phyloP scores from a whole-genome alignment of 176 grass and related monocot genomes.

The Saccharum officinarum region DNA sequence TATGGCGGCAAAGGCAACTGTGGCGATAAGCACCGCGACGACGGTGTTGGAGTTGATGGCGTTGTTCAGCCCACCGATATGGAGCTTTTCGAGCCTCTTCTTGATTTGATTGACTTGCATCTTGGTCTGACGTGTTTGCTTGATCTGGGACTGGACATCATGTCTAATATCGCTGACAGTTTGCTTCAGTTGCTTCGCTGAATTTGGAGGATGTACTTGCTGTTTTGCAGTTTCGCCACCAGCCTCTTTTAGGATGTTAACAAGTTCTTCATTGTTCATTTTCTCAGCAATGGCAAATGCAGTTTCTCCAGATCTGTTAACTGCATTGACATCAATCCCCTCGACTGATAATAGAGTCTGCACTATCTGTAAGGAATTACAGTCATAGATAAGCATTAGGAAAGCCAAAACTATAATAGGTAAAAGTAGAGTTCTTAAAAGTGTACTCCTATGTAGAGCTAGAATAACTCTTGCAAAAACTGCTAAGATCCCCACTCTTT shows the following conservation, averaged over 20 bases:
- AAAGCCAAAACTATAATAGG: neutral
- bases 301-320: slow-evolving; percentile 73
- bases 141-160: slow-evolving; percentile 81
- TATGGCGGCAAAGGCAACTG: slow-evolving; percentile 85
- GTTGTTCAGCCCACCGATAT: slow-evolving; percentile 88
- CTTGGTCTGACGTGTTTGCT: slow-evolving; percentile 80
- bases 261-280: slow-evolving; percentile 66
- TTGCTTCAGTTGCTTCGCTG: slow-evolving; percentile 84
- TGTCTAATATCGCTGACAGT: slow-evolving; percentile 93
- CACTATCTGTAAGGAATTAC: slow-evolving; percentile 56
- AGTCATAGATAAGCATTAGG: slow-evolving; percentile 36
- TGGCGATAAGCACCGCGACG: slow-evolving; percentile 89
- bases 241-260: slow-evolving; percentile 54
- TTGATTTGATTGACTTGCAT: slow-evolving; percentile 84
- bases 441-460: neutral
- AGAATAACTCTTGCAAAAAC: neutral
- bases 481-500: neutral
- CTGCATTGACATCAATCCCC: slow-evolving; percentile 72
- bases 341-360: slow-evolving; percentile 58
- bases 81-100: slow-evolving; percentile 77
- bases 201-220: slow-evolving; percentile 57
- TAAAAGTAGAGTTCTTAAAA: neutral
- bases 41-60: slow-evolving; percentile 98
- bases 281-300: slow-evolving; percentile 76
- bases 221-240: slow-evolving; percentile 62